Base-by-base conservation (phyloP, 75 land plant genomes). In the Selaginella moellendorffii region DNA sequence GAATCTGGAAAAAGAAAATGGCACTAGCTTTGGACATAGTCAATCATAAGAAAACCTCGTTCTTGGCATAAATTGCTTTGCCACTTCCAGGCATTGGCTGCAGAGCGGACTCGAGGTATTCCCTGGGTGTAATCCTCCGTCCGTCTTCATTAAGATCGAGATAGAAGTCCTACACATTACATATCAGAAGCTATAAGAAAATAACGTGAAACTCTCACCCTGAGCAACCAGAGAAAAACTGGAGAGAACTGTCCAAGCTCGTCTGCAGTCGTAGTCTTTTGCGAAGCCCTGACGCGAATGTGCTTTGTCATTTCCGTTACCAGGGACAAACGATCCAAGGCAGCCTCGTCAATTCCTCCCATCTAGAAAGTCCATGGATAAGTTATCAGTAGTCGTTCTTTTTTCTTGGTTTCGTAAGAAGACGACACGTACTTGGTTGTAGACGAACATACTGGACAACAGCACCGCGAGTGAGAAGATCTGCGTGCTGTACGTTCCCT, bases 271-370 rank as follows among this genome's bases (percentile, higher is more conserved):
- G 82, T 66, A 28, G 67, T 80, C 52, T 86, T 83, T 64, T 81
- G 76, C 68, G 93, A 79, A 8, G 98, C 96, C 69, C 96, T 83
- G 18, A 88, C 96, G 53, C 90, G 90, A 54, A 93, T 93, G 66
- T 93, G 98, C 58, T 89, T 93, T 5, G 98, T 93, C 98, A 93
- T 83, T 76, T 93, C 85, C 42, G 96, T 93, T 27, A 93, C 98
- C 20, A 93, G 79, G 61, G 98, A 93, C 26, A 93, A 74, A 63
- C 84, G 83, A 64, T 93, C 98, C 54, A 93, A 74, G 24, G 98
- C 89, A 36, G 98, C 85, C 65, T 93, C 98, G 77, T 93, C 98
- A 59, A 93, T 93, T 30, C 98, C 98, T 69, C 98, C 98, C 98
- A 93, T 88, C 98, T 93, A n/a, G n/a, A n/a, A n/a, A n/a, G n/a